Base-by-base conservation (phyloP, 257 asterid species). In the Plectranthus barbatus region DNA sequence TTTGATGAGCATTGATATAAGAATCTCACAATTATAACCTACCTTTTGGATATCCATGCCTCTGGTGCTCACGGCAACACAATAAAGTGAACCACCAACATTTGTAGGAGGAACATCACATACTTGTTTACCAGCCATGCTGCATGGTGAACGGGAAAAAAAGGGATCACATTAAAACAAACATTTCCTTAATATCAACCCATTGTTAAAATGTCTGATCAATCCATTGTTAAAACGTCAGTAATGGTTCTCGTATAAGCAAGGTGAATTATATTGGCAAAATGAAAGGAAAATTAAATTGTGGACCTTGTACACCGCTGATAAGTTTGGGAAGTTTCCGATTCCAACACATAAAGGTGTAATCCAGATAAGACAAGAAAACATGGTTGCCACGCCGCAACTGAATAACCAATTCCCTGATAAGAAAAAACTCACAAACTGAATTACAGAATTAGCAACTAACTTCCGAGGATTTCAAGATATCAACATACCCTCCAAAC, bases 391-490 rank as follows among this genome's bases (percentile, higher is more conserved):
- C 97, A 90, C 21, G 94, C 80, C 49, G 99, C 99, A 79, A 90
- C 83, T 11, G 99, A 93, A 74, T 93, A 90, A 56, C 99, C 99
- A 68, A 93, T 85, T 66, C 99, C 99, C 99, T 93, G 86, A 65
- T 57, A 81, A 78, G 71, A 63, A 72, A 64, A 55, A 72, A 7
- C 62, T 18, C 65, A 53, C 56, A 52, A 67, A 48, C 62, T 62
- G 40, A 60, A 56, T 61, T 53, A 55, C 53, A 9, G 33, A 52
- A 39, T 5, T 59, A 46, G 64, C 56, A 47, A 34, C 63, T 34
- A 53, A 57, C n/a, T 50, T 7, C 40, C 56, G 56, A 8, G 11
- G 21, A 59, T 65, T 63, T 48, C 62, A 56, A 73, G 71, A 24
- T 67, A 47, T 54, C 53, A 48, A 52, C 83, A 54, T 80, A 88